Percentiles rank a stretch among this genome's conserved stretches.
phyloP scores from a whole-genome alignment of 805 yeast genomes.

The Starmerella davenportii region DNA sequence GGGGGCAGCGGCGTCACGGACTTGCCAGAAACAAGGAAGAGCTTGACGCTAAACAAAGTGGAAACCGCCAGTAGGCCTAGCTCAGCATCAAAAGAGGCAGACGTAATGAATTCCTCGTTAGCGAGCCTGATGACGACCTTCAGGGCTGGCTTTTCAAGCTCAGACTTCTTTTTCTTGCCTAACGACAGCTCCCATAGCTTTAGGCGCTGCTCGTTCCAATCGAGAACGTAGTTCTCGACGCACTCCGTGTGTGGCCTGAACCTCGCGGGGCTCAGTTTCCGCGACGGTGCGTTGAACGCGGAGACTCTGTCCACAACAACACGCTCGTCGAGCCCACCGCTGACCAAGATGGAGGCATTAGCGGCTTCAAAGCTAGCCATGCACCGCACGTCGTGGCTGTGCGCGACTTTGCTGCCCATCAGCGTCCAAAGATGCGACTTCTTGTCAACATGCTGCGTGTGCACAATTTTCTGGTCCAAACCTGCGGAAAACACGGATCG shows the following conservation, averaged over 20 bases:
- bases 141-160: conserved; percentile 33
- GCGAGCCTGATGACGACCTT: conserved; percentile 4
- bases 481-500: conserved; percentile 70
- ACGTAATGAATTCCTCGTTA: conserved; percentile 55
- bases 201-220: conserved; percentile 70
- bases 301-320: conserved; percentile 40
- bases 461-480: conserved; percentile 78
- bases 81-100: conserved; percentile 45
- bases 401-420: conserved; percentile 57
- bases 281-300: conserved; percentile 52
- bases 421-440: conserved; percentile 47
- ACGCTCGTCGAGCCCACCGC: conserved; percentile 30
- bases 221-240: conserved; percentile 32
- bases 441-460: conserved; percentile 33
- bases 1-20: conserved; percentile 25
- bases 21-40: conserved; percentile 37
- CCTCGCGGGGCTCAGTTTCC: conserved; percentile 44
- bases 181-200: conserved; percentile 61
- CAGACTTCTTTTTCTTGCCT: conserved; percentile 39
- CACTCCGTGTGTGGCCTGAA: conserved; percentile 43
- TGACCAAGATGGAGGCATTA: conserved; percentile 42
- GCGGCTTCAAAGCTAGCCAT: conserved; percentile 51
- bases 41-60: conserved; percentile 45
- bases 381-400: conserved; percentile 69
- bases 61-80: conserved; percentile 56